phyloP scores from a whole-genome alignment of 1,139 yeast species.

The Waltiozyma sp. region DNA sequence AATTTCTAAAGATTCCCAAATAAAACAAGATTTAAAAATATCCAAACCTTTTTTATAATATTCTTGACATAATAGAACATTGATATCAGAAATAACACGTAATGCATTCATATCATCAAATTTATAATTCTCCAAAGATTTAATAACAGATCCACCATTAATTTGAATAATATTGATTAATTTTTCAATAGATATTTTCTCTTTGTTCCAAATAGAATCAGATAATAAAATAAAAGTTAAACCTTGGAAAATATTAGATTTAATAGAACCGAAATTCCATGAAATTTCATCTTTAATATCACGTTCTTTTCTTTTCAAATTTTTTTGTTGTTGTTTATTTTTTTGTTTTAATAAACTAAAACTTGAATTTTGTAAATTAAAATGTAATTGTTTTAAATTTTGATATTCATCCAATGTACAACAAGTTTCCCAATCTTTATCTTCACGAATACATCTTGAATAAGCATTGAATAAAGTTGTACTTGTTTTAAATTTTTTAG shows the following conservation, averaged over 20 bases:
- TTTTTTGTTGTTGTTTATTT: conserved; percentile 10
- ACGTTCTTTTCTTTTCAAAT: conserved; percentile 4
- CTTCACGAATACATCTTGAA: conserved; percentile 56
- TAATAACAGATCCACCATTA: conserved; percentile 40
- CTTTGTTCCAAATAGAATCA: conserved; percentile 26
- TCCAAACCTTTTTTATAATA: conserved; percentile 40
- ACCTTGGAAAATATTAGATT: conserved; percentile 22
- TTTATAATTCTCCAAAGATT: conserved; percentile 12
- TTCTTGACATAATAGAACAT: conserved; percentile 34
- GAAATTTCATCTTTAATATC: conserved; percentile 14
- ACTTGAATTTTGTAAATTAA: conserved; percentile 10
- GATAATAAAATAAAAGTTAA: conserved; percentile 31
- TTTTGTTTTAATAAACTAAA: conserved; percentile 9
- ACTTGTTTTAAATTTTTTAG: conserved; percentile 47
- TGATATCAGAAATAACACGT: conserved; percentile 37
- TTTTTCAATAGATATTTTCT: conserved; percentile 25
- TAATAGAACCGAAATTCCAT: conserved; percentile 9
- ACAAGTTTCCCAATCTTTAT: conserved; percentile 50
- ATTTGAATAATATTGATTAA: conserved; percentile 29
- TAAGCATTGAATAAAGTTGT: conserved; percentile 71
- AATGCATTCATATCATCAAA: conserved; percentile 6
- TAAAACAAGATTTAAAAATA: conserved; percentile 60
- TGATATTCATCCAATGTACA: conserved; percentile 47
- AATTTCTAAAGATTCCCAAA: conserved; percentile 48
- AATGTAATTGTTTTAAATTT: conserved; percentile 22